Base-by-base conservation (phyloP, 495 filamentous ascomycete genomes). In the Saxophila tyrrhenica region DNA sequence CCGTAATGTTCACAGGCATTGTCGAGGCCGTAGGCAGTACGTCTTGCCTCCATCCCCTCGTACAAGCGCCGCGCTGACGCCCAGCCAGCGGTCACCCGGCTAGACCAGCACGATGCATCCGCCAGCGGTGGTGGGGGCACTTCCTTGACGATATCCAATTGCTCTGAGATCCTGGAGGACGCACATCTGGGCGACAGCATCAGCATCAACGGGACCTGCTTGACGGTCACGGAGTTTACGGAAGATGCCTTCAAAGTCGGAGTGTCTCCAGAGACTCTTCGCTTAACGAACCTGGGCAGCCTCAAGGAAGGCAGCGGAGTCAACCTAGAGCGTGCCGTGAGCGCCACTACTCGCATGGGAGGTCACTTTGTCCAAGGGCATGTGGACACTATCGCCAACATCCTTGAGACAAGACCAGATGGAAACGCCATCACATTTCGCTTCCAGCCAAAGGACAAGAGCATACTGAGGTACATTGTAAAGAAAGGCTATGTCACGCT, bases 401-500 rank as follows among this genome's bases (percentile, higher is more conserved):
- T 99, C 60, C 56, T 82, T 5, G 70, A 75, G 23, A 74, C 81
- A 19, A 78, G 70, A 25, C 82, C 82, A 0, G 94, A 99, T 70
- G 87, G 88, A 42, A 94, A 97, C 68, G 84, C 89, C 1, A 61
- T 94, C 35, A 90, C 86, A 1, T 81, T 96, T 59, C 76, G 91
- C n/a, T 78, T 98, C 57, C 69, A 75, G 65, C 89, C 91, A 8
- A 73, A 76, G 23, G 81, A 86, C 35, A 71, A 58, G 25, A 73
- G 69, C 0, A 78, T 94, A 39, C 63, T 97, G 68, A 71, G 79
- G 46, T 96, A 95, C 64, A 75, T 99, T 20, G 89, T 99, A 1
- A 85, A 92, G 75, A 99, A 99, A 77, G 94, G 94, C 19, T 99
- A 89, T 68, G 81, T 99, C 25, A 87, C 88, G 41, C 75, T 99